Evolutionary conservation across 352 stramenopile genomes (phyloP).

Genomic region (Globisporangium yorkense): DNA sequence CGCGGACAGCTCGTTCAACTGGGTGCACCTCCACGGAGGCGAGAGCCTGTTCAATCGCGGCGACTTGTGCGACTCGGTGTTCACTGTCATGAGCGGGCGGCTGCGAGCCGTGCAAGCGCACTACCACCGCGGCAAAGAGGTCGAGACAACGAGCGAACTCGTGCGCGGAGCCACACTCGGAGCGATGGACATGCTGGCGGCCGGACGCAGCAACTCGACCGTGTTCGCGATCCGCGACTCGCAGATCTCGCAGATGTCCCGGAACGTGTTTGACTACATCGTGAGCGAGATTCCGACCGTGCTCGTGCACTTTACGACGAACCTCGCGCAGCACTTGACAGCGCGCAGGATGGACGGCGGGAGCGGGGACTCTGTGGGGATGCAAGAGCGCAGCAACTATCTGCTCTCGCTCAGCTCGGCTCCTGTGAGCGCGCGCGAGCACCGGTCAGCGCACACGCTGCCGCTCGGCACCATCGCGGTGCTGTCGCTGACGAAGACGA

Average conservation of each 20-base stretch:
- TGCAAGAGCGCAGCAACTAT: conserved; percentile 36
- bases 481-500: conserved; percentile 69
- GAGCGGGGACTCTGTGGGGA: conserved; percentile 23
- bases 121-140: conserved; percentile 42
- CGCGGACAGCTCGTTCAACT: conserved; percentile 78
- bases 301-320: conserved; percentile 78
- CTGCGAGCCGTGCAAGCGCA: conserved; percentile 72
- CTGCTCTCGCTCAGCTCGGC: conserved; percentile 53
- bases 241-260: conserved; percentile 84
- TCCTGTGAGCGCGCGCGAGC: conserved; percentile 13
- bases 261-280: conserved; percentile 83
- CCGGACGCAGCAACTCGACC: conserved; percentile 64
- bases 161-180: conserved; percentile 75
- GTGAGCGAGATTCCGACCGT: conserved; percentile 61
- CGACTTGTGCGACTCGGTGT: conserved; percentile 74
- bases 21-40: conserved; percentile 76
- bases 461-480: conserved; percentile 72
- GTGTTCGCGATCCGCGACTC: conserved; percentile 85
- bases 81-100: conserved; percentile 73
- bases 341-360: conserved; percentile 29
- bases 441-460: conserved; percentile 22
- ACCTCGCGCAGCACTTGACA: conserved; percentile 55
- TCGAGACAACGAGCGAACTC: conserved; percentile 76
- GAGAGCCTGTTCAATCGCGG: conserved; percentile 75
- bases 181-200: conserved; percentile 78